A percentile compares a stretch with the other conserved stretches of the same genome.
phyloP scores from a whole-genome alignment of 306 rosid species.

The Vigna reflexopilosa region DNA sequence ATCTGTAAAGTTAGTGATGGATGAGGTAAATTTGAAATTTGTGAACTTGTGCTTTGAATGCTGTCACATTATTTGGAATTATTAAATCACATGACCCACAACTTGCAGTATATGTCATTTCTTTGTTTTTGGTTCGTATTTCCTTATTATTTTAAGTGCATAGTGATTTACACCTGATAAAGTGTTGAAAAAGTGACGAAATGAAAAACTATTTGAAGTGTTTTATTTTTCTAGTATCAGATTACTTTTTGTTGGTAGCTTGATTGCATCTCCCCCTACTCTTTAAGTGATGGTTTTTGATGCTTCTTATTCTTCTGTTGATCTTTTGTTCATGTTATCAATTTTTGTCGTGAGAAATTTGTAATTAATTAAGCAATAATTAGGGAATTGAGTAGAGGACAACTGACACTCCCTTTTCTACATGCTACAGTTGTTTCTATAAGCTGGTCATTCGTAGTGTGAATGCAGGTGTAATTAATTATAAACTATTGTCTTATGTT shows the following conservation, averaged over 20 bases:
- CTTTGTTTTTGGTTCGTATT: background rate
- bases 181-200: background rate
- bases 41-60: constrained; percentile 9
- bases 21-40: constrained; percentile 64
- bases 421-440: background rate
- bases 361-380: constrained; percentile 3
- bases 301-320: background rate
- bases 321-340: background rate
- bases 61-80: constrained; percentile 6
- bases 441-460: background rate
- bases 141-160: background rate
- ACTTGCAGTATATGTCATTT: background rate
- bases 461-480: constrained; percentile 5
- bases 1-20: constrained; percentile 95
- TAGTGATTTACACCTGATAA: constrained; percentile 3
- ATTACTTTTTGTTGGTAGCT: background rate
- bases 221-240: background rate
- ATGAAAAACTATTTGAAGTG: background rate
- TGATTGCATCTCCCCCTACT: background rate
- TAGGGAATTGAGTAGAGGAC: background rate
- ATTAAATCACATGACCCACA: background rate
- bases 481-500: background rate
- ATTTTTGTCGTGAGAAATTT: background rate
- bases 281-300: background rate
- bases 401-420: background rate